These are phyloP conservation scores for Carallia brachiata DNA, from an alignment of 345 rosid species.

Conservation along the genomic window DNA sequence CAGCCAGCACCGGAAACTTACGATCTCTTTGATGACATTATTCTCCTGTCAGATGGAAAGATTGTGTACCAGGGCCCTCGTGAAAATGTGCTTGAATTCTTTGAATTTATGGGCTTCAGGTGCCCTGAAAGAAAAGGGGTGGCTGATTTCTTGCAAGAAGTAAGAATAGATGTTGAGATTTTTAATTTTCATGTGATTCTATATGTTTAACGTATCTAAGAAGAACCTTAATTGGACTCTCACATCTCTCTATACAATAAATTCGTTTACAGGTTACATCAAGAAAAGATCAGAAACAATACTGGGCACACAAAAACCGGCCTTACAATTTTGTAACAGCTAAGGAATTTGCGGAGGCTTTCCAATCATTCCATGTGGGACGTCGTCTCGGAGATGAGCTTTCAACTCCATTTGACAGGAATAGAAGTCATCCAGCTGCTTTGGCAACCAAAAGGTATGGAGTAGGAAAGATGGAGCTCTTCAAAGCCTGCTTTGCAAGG, in stretches of 20 bases:
- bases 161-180: constrained; percentile 8
- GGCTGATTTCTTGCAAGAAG: constrained; percentile 82
- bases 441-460: constrained; percentile 44
- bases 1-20: constrained; percentile 79
- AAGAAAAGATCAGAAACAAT: constrained; percentile 61
- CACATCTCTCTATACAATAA: neutral
- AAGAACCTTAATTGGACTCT: neutral
- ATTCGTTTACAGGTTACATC: constrained; percentile 34
- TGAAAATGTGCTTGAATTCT: constrained; percentile 50
- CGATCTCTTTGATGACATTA: constrained; percentile 64
- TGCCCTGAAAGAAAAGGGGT: constrained; percentile 74
- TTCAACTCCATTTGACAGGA: constrained; percentile 40
- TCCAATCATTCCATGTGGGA: constrained; percentile 38
- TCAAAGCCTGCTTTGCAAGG: constrained; percentile 47
- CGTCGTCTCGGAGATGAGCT: constrained; percentile 36
- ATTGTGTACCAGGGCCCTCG: constrained; percentile 68
- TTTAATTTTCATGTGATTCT: neutral
- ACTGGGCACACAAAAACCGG: constrained; percentile 41
- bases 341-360: constrained; percentile 47
- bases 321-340: constrained; percentile 46
- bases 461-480: constrained; percentile 38
- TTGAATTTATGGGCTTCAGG: constrained; percentile 62
- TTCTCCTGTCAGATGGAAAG: constrained; percentile 61
- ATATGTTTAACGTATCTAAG: neutral
- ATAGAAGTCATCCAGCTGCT: constrained; percentile 51